Evolutionary conservation across 371 early-diverging fungal species (phyloP), one percentile per base, ranked within the genome.

Genomic region (Batrachochytrium dendrobatidis): DNA sequence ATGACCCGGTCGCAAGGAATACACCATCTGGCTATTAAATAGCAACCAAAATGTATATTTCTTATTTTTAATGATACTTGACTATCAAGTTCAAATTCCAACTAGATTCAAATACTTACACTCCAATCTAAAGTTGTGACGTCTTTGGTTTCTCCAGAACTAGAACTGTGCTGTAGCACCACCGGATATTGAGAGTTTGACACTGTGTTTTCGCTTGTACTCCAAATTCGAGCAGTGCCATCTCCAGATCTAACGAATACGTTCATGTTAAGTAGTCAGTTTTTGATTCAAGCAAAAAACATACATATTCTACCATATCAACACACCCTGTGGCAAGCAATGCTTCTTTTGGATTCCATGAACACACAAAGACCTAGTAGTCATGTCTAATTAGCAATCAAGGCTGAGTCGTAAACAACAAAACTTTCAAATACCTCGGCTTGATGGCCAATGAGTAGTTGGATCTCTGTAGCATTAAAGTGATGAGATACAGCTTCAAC

Each of bases 81-180:
- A n/a, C n/a, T n/a, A n/a, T n/a, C n/a, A n/a, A n/a, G n/a, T n/a
- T n/a, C n/a, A n/a, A n/a, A n/a, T n/a, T n/a, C n/a, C n/a, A n/a
- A 39, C 15, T 22, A 33, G 28, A 20, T n/a, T 33, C 33, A 56
- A 7, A 0, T 4, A 66, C 86, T 73, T 77, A 89, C 92, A 74
- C 86, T 90, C 97, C 97, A 97, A 49, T 86, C 91, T 63, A 97
- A 66, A 1, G 93, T 77, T n/a, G 91, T 91, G 4, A 92, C 88
- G 54, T 86, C 84, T 51, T 83, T 81, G 51, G 79, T 83, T 46
- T 60, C 61, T 8, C 62, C 71, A 4, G 76, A 82, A 7, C 43
- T 60, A 20, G 53, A 45, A 31, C 32, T 48, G 44, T 51, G 56
- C 43, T 4, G n/a, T 7, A 29, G 35, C 22, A 44, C 33, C 1